Evolutionary conservation across 495 filamentous ascomycete species (phyloP).

Genomic region (Penicillium odoratum): DNA sequence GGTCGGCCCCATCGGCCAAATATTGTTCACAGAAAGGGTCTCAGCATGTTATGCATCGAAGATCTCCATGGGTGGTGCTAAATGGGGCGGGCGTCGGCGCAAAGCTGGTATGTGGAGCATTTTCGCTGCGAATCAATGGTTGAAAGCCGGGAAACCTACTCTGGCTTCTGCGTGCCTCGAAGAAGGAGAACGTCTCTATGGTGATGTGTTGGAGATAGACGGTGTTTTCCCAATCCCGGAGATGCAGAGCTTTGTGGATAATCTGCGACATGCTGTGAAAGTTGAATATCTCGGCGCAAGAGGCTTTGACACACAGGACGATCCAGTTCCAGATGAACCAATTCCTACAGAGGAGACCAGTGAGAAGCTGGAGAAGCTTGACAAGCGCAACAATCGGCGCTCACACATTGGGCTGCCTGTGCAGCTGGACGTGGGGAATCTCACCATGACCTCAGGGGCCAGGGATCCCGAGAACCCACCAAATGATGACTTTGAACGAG

Average conservation of each 20-base stretch:
- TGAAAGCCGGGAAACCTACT: slow-evolving; percentile 64
- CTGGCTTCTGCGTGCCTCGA: slow-evolving; percentile 72
- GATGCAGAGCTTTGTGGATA: slow-evolving; percentile 60
- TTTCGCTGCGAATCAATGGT: slow-evolving; percentile 79
- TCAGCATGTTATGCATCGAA: slow-evolving; percentile 80
- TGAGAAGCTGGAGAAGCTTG: slow-evolving; percentile 41
- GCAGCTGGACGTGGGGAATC: slow-evolving; percentile 37
- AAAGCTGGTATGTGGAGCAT: slow-evolving; percentile 92
- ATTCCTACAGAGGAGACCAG: slow-evolving; percentile 60
- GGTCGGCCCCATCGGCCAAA: slow-evolving; percentile 70
- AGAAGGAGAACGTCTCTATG: slow-evolving; percentile 69
- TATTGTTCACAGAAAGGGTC: slow-evolving; percentile 79
- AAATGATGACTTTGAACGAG: slow-evolving; percentile 57
- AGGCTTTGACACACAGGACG: slow-evolving; percentile 37
- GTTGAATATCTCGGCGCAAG: slow-evolving; percentile 47
- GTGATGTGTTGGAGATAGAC: slow-evolving; percentile 54
- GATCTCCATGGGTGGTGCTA: slow-evolving; percentile 58
- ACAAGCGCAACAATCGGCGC: slow-evolving; percentile 42
- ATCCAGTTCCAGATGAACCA: slow-evolving; percentile 28
- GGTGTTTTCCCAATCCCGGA: slow-evolving; percentile 56
- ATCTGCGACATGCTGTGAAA: slow-evolving; percentile 59
- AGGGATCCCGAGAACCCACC: slow-evolving; percentile 31
- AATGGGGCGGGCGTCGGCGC: slow-evolving; percentile 67
- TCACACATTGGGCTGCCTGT: slow-evolving; percentile 39
- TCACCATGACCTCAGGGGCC: slow-evolving; percentile 28